Conservation (phyloP, 2,329 filamentous ascomycete genomes). For the Sclerotinia borealis region DNA sequence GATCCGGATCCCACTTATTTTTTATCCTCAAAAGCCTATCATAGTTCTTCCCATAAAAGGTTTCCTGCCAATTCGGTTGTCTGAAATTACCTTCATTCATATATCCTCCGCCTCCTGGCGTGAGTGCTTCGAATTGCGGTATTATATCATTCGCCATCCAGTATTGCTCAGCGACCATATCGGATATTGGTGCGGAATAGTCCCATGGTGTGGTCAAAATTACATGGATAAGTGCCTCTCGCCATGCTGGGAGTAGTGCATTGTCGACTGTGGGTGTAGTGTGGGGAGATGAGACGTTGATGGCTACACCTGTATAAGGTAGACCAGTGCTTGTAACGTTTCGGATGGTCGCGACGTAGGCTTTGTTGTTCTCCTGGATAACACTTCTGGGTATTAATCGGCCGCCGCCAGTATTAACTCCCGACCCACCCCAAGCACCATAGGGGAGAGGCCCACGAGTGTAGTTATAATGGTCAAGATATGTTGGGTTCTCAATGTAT, state of each 20-base stretch:
- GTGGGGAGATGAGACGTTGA: conserved; percentile 28
- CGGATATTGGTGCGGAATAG: conserved; percentile 28
- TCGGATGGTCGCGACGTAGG: conserved; percentile 24
- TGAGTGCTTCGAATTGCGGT: conserved; percentile 34
- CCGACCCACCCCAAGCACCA: conserved; percentile 18
- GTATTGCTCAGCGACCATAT: conserved; percentile 29
- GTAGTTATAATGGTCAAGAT: conserved; percentile 30
- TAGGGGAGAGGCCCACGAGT: conserved; percentile 30
- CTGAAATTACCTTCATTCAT: conserved; percentile 47
- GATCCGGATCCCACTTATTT: conserved; percentile 42
- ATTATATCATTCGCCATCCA: conserved; percentile 32
- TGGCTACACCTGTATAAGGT: conserved; percentile 32
- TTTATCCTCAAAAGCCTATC: conserved; percentile 40
- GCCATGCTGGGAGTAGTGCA: conserved; percentile 39
- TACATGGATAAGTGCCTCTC: conserved; percentile 33
- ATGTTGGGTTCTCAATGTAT: conserved; percentile 22
- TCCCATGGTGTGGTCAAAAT: conserved; percentile 34
- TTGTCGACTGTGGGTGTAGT: conserved; percentile 26
- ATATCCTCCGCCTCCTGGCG: conserved; percentile 40
- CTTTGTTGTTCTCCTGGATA: conserved; percentile 27
- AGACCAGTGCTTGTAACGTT: conserved; percentile 32
- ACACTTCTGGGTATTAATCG: conserved; percentile 38
- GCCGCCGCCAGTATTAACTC: conserved; percentile 36
- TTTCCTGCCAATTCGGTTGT: conserved; percentile 38
- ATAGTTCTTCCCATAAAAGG: conserved; percentile 45